phyloP scores from a whole-genome alignment of 2,329 filamentous ascomycete genomes.

The Dryadomyces quercivorus region DNA sequence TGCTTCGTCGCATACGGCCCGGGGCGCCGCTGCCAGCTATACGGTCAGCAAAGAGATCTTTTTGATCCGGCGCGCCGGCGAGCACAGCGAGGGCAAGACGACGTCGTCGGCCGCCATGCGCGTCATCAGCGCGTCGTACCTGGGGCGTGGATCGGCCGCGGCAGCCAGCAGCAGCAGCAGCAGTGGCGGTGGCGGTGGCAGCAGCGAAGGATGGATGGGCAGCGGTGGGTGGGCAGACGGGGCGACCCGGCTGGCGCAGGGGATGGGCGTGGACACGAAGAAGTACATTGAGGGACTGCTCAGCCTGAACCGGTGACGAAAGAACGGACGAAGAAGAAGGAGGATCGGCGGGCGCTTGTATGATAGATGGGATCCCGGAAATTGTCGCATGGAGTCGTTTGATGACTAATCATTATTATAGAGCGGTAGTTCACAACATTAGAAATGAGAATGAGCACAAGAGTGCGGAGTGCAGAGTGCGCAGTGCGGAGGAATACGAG shows the following conservation, averaged over 20 bases:
- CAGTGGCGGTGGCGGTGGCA: constrained; percentile 13
- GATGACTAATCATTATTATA: too few species aligned
- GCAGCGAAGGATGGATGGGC: constrained; percentile 3
- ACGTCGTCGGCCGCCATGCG: constrained; percentile 16
- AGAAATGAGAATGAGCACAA: too few species aligned
- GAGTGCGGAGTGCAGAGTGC: too few species aligned
- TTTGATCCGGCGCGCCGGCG: constrained; percentile 46
- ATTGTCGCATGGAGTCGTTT: too few species aligned
- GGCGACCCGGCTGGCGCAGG: constrained; percentile 51
- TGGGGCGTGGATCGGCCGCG: constrained; percentile 28
- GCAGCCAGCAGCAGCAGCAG: constrained; percentile 22
- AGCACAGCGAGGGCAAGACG: constrained; percentile 28
- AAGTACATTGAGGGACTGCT: constrained; percentile 63
- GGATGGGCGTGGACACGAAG: constrained; percentile 65
- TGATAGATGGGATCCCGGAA: too few species aligned
- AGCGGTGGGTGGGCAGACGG: constrained; percentile 36
- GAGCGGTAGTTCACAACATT: too few species aligned
- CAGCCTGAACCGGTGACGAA: constrained; percentile 39
- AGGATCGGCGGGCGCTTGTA: too few species aligned
- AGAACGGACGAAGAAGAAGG: neutral
- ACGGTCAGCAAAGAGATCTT: constrained; percentile 45
- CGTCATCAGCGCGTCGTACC: constrained; percentile 8
- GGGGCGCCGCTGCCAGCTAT: constrained; percentile 6
- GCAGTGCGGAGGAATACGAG: too few species aligned
- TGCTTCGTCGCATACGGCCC: neutral